Percentiles rank a stretch among this genome's conserved stretches.
Conservation (phyloP, 2,329 filamentous ascomycete genomes). For the Coniosporium tulheliwenetii region DNA sequence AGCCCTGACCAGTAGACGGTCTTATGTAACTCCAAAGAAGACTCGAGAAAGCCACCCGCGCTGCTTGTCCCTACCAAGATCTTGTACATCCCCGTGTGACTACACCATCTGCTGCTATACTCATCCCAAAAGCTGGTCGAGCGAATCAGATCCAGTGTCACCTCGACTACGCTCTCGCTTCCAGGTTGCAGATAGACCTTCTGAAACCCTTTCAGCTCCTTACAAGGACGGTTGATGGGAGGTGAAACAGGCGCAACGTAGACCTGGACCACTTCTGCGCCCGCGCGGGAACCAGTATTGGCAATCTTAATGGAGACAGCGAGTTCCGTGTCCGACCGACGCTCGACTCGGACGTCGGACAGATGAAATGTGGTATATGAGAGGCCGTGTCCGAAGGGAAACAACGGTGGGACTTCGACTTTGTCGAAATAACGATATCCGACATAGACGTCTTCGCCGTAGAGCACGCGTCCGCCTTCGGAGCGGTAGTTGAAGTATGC, state of each 20-base stretch:
- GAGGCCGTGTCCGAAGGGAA: conserved; percentile 65
- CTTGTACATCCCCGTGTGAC: too few species aligned
- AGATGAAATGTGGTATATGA: conserved; percentile 63
- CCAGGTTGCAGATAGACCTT: conserved; percentile 45
- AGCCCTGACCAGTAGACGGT: too few species aligned
- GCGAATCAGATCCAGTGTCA: conserved; percentile 46
- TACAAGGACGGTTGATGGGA: conserved; percentile 47
- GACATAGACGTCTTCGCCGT: conserved; percentile 58
- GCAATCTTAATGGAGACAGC: conserved; percentile 34
- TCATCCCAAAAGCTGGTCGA: conserved; percentile 44
- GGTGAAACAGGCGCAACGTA: conserved; percentile 51
- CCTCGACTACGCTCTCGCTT: conserved; percentile 39
- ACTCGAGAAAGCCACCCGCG: too few species aligned
- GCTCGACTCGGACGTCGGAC: conserved; percentile 34
- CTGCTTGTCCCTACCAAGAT: too few species aligned
- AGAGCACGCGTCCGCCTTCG: conserved; percentile 51
- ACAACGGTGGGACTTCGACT: conserved; percentile 41
- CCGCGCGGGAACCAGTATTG: conserved; percentile 41
- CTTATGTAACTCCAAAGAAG: too few species aligned
- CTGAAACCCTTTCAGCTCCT: conserved; percentile 55
- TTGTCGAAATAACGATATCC: conserved; percentile 62
- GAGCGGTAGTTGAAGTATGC: conserved; percentile 60
- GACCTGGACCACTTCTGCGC: conserved; percentile 50
- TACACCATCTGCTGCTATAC: too few species aligned
- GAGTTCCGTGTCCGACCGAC: conserved; percentile 31